Evolutionary conservation across 768 basidiomycete genomes (phyloP), one percentile per base, ranked within the genome.

Genomic region (Tylopilus rubrobrunneus): DNA sequence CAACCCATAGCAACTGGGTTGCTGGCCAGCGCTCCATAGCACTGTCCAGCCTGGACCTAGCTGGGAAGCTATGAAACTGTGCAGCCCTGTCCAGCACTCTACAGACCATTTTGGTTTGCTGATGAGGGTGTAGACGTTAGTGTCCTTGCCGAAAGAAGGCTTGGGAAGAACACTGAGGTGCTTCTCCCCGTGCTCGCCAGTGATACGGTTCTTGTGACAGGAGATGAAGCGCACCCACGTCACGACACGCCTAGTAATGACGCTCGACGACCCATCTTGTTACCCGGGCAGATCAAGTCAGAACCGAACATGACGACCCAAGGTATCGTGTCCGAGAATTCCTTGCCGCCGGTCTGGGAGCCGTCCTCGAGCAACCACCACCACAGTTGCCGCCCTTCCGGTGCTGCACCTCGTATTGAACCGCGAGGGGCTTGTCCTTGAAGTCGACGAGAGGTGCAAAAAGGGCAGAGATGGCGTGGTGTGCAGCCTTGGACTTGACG

Each of bases 331-430:
- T 96, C 93, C 49, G 86, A 87, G 71, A 95, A 95, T 67, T 93
- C 92, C 77, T 93, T 90, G 55, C 89, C 89, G 57, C 85, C 88
- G 56, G 88, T 88, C 76, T 95, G 92, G 84, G 94, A 94, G 55
- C 92, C 93, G 64, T 93, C 87, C 67, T 89, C 87, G 42, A 99
- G 83, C 52, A 98, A 37, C 97, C 97, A 77, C 97, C 97, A 72
- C 97, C 97, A 65, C 97, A 98, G 74, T 97, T 97, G 45, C 97
- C 92, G 41, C 96, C 95, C 74, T 98, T 94, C 78, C 98, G 95
- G 72, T 97, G 93, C 76, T 98, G 96, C 76, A 97, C 97, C 71
- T 99, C 97, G 66, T 99, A 99, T 69, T 97, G 94, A 21, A 98
- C 87, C 60, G 98, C 94, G 43, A 98, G 78, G 42, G 95, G 89